phyloP scores from a whole-genome alignment of 768 basidiomycete species.

The Suillus americanus region DNA sequence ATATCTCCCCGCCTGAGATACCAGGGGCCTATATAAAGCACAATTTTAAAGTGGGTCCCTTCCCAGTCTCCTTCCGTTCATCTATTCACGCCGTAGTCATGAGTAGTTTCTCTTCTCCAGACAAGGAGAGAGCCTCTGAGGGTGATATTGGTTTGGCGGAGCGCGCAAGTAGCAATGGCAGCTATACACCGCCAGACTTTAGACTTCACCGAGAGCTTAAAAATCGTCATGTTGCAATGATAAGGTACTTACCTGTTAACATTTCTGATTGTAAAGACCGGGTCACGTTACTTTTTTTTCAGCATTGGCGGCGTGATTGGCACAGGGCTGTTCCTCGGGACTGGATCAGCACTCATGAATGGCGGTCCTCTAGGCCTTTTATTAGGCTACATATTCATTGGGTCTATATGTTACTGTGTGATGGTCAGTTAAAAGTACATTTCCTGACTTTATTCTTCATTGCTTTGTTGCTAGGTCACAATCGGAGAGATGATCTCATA shows the following conservation, averaged over 20 bases:
- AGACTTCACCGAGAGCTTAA: conserved; percentile 29
- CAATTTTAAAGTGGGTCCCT: conserved; percentile 14
- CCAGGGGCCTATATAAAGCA: conserved; percentile 34
- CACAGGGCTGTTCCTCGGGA: conserved; percentile 37
- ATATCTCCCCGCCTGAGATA: not conserved
- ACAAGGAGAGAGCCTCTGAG: not conserved
- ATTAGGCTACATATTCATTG: conserved; percentile 39
- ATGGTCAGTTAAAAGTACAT: conserved; percentile 36
- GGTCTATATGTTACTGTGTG: conserved; percentile 37
- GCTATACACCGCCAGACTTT: not conserved
- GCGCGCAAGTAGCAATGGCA: not conserved
- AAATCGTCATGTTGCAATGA: conserved; percentile 37
- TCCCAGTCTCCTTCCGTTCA: not conserved
- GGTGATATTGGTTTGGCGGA: not conserved
- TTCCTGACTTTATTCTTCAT: not conserved
- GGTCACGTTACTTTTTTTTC: not conserved
- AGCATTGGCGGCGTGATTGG: conserved; percentile 42
- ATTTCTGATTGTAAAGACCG: not conserved
- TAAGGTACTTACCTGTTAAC: conserved; percentile 19
- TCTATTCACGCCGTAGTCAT: not conserved
- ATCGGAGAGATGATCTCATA: conserved; percentile 48
- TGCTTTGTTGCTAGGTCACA: conserved; percentile 17
- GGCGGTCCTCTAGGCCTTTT: conserved; percentile 51
- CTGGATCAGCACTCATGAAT: conserved; percentile 33
- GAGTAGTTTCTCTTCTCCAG: not conserved